Conservation (phyloP, 495 filamentous ascomycete genomes). For the Patellaria atrata region DNA sequence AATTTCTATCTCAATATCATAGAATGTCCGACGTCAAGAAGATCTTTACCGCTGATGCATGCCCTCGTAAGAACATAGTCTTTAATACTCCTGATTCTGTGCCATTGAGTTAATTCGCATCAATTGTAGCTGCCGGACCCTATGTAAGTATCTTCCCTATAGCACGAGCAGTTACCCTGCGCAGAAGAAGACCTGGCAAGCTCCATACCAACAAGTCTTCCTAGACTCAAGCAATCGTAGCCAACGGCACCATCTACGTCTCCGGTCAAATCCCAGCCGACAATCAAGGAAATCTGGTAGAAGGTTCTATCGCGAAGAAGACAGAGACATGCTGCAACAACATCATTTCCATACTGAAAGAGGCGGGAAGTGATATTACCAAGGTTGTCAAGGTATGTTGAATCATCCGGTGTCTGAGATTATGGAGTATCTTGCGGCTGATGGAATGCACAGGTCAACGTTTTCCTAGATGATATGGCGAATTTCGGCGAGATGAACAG, state of each 20-base stretch:
- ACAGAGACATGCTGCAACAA: slow-evolving; percentile 63
- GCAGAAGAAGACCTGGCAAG: no score
- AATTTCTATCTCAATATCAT: background rate
- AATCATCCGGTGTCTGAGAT: background rate
- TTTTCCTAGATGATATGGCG: slow-evolving; percentile 75
- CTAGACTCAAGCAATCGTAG: slow-evolving; percentile 81
- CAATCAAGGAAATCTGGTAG: slow-evolving; percentile 53
- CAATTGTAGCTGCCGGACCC: slow-evolving; percentile 37
- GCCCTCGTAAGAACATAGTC: slow-evolving; percentile 15
- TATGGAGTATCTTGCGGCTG: background rate
- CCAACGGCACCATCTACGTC: slow-evolving; percentile 71
- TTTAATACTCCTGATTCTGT: slow-evolving; percentile 1
- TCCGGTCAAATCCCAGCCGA: slow-evolving; percentile 88
- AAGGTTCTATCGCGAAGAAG: slow-evolving; percentile 63
- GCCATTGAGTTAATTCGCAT: slow-evolving; percentile 5
- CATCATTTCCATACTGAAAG: slow-evolving; percentile 60
- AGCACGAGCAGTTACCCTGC: no score
- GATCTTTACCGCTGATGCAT: slow-evolving; percentile 21
- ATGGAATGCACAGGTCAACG: slow-evolving; percentile 27
- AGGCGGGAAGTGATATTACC: slow-evolving; percentile 58
- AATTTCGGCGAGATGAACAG: slow-evolving; percentile 79
- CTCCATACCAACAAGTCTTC: slow-evolving; percentile 1
- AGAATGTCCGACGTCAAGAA: slow-evolving; percentile 24
- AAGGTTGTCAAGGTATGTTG: slow-evolving; percentile 60
- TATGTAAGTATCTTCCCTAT: slow-evolving; percentile 33